These are phyloP conservation scores for Saccharomycopsis guyanensis DNA, from an alignment of 805 yeast genomes.

Conservation along the genomic window DNA sequence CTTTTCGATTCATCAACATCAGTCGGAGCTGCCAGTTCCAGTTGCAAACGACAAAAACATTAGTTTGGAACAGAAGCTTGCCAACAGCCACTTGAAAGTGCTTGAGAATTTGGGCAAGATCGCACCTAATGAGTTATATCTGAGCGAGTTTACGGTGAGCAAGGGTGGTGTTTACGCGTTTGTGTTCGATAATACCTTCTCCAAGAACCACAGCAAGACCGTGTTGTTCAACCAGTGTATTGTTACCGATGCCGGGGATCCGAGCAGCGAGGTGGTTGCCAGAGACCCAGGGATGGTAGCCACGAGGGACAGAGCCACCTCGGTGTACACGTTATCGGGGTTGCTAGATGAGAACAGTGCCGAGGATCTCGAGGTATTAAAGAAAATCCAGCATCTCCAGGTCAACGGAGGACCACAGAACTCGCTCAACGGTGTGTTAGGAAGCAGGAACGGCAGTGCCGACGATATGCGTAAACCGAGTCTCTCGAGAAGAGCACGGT, in stretches of 20 bases:
- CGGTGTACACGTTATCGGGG: constrained; percentile 14
- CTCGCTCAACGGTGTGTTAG: not conserved
- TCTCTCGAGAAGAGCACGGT: not conserved
- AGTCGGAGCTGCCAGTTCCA: not conserved
- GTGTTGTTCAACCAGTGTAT: constrained; percentile 55
- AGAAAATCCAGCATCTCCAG: constrained; percentile 8
- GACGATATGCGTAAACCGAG: not conserved
- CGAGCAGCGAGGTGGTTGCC: not conserved
- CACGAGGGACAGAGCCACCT: constrained; percentile 13
- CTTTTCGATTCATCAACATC: constrained; percentile 22
- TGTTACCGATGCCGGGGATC: not conserved
- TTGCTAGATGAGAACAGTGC: constrained; percentile 6
- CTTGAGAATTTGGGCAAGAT: constrained; percentile 16
- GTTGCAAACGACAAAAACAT: not conserved
- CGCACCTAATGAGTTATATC: constrained; percentile 21
- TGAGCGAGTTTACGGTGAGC: constrained; percentile 24
- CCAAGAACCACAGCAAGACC: constrained; percentile 77
- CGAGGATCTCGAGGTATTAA: constrained; percentile 13
- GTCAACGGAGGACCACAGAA: not conserved
- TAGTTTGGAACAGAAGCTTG: constrained; percentile 15
- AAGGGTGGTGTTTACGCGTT: constrained; percentile 75
- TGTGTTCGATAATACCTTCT: constrained; percentile 85
- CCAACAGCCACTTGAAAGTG: constrained; percentile 9
- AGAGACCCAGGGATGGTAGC: not conserved
- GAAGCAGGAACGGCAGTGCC: not conserved